Evolutionary conservation across 2,329 filamentous ascomycete species (phyloP), one percentile per base, ranked within the genome.

Genomic region (Hypoxylon sp.): DNA sequence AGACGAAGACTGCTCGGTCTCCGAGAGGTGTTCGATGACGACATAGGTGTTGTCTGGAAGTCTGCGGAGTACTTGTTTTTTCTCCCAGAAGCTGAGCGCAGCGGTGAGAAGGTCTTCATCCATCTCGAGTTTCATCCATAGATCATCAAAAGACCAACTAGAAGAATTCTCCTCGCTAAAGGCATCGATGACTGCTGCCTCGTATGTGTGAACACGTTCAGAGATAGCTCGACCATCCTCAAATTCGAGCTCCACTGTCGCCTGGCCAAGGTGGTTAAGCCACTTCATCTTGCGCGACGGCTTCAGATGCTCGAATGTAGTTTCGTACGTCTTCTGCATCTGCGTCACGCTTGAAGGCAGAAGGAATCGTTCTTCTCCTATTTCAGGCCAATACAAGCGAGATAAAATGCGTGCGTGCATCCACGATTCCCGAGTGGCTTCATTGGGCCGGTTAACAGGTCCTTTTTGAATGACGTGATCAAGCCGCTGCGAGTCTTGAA

Each of bases 321-420:
- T 70, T 48, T 88, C 86, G 69, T 96, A 97, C 36, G 75, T 78
- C 38, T 80, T 73, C 68, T 95, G 90, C 20, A 89, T 74, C 3
- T 78, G 71, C 2, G 69, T 67, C 32, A 91, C 80, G 2, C 77
- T 74, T 0, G 70, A 52, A 1, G 90, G 90, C 2, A 91, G 75
- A 15, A 74, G 68, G 67, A 91, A 91, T 2, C 78, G 76, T 48
- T 90, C 87, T 53, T 86, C 81, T 38, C 89, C 83, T 15, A 96
- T 77, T 7, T 86, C 81, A 0, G 94, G 94, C 94, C 94, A 99
- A 76, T 95, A 99, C 55, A 96, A 85, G 15, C 91, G 84, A 0
- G 92, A 97, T 4, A 97, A 77, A 41, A 97, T 93, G 67, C 94
- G 92, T 20, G 91, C 85, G 63, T 92, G 87, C 90, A 83, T 69